These are phyloP conservation scores for Sapria himalayana DNA, from an alignment of 345 rosid species.

Conservation along the genomic window DNA sequence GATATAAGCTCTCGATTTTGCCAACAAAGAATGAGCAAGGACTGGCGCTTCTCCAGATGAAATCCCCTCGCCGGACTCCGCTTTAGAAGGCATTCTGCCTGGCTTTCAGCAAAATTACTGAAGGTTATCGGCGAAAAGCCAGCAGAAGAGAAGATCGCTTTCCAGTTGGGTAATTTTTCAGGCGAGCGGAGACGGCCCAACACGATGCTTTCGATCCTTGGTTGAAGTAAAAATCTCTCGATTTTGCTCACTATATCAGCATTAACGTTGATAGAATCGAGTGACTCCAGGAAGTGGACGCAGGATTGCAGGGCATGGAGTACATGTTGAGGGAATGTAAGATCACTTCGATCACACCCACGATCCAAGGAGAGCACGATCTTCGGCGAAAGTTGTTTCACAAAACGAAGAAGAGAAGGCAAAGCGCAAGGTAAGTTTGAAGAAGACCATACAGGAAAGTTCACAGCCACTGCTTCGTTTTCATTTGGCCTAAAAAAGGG, in stretches of 20 bases:
- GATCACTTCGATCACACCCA: constrained; percentile 64
- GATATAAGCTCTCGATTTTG: constrained; percentile 63
- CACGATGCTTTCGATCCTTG: constrained; percentile 43
- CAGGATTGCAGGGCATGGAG: constrained; percentile 49
- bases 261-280: constrained; percentile 62
- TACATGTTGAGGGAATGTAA: constrained; percentile 54
- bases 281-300: constrained; percentile 46
- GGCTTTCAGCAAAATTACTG: constrained; percentile 66
- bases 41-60: constrained; percentile 60
- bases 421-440: constrained; percentile 17
- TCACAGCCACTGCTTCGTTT: constrained; percentile 28
- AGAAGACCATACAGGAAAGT: constrained; percentile 26
- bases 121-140: constrained; percentile 50
- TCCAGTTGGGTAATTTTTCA: constrained; percentile 50
- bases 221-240: constrained; percentile 56
- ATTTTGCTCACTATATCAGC: constrained; percentile 58
- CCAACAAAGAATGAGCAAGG: constrained; percentile 68
- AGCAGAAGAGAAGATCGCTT: constrained; percentile 38
- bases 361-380: constrained; percentile 61
- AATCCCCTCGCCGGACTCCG: constrained; percentile 54
- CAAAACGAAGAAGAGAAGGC: constrained; percentile 38
- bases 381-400: constrained; percentile 62
- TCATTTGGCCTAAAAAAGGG: constrained; percentile 21
- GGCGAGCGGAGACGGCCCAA: constrained; percentile 36
- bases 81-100: constrained; percentile 66